Conservation (phyloP, 208 protist species). For the Plasmodiophora brassicae region DNA sequence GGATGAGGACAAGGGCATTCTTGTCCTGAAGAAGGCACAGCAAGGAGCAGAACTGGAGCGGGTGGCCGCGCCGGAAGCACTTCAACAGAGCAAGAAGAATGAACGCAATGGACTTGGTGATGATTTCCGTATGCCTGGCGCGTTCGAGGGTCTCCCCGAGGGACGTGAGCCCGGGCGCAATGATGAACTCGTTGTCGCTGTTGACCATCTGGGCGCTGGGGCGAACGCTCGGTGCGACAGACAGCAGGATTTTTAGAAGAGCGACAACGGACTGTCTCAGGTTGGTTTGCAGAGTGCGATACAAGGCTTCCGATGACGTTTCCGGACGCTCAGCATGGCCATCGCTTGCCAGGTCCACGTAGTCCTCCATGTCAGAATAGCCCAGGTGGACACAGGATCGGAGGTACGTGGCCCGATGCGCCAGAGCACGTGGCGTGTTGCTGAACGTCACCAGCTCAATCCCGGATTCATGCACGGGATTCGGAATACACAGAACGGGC, state of each 20-base stretch:
- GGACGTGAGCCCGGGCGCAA: neutral
- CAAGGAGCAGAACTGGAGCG: neutral
- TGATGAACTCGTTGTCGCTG: neutral
- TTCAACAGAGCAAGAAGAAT: neutral
- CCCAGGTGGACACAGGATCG: neutral
- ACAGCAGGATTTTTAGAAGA: neutral
- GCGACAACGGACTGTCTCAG: neutral
- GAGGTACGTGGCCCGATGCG: neutral
- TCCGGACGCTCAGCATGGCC: neutral
- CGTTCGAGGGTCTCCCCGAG: neutral
- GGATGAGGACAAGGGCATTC: neutral
- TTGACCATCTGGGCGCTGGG: conserved; percentile 5
- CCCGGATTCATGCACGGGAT: neutral
- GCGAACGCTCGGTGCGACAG: conserved; percentile 5
- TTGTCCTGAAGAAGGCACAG: conserved; percentile 28
- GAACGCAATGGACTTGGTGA: conserved; percentile 2
- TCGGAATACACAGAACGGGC: conserved; percentile 23
- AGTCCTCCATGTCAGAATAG: neutral
- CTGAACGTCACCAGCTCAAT: conserved; percentile 7
- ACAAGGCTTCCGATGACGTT: neutral
- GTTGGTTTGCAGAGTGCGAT: too few relatives aligned
- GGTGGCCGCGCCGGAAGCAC: neutral
- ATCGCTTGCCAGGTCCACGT: neutral
- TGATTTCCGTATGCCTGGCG: neutral
- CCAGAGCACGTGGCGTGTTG: neutral